Base-by-base conservation (phyloP, 2,329 filamentous ascomycete genomes). In the Fusarium sp. region DNA sequence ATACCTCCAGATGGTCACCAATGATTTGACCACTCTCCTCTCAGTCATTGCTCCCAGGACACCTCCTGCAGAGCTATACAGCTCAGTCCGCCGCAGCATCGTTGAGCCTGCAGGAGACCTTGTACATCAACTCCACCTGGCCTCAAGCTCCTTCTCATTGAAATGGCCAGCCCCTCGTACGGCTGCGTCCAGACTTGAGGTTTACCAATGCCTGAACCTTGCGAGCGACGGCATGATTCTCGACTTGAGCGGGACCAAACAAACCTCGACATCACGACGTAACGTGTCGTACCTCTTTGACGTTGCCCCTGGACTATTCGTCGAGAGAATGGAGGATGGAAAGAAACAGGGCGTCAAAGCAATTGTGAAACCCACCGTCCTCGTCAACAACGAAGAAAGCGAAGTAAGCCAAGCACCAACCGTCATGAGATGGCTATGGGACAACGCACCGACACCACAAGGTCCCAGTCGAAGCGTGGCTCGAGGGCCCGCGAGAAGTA, bases 151-250 rank as follows among this genome's bases (percentile, higher is more conserved):
- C 34, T 83, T 76, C 69, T 82, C 81, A 14, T 71, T 83, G 29
- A 83, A 83, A 50, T 83, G 82, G 82, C 81, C 82, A 9, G 80
- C 82, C 9, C 79, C 81, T 40, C 78, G 81, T 37, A 82, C 78
- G 29, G 82, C 82, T 2, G 75, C 80, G n/a, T 74, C 80, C 13
- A 79, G 82, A 35, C 69, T 83, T 2, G 82, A 83, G 64, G 79
- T 81, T 11, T 83, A 83, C 62, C 82, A 83, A 56, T 83, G 82
- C 62, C 70, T 80, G 57, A 80, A 83, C 60, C 75, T 83, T 34
- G 80, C 81, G 4, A 80, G 71, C 42, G 78, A 77, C 5, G 82
- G 82, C 6, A 52, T 74, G 24, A 42, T 76, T 9, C 61, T 83
- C 18, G 79, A 81, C 35, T 74, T 83, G 10, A 69, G 71, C 59